Evolutionary conservation across 2,329 filamentous ascomycete genomes (phyloP).

Genomic region (Cladosporium sp.): DNA sequence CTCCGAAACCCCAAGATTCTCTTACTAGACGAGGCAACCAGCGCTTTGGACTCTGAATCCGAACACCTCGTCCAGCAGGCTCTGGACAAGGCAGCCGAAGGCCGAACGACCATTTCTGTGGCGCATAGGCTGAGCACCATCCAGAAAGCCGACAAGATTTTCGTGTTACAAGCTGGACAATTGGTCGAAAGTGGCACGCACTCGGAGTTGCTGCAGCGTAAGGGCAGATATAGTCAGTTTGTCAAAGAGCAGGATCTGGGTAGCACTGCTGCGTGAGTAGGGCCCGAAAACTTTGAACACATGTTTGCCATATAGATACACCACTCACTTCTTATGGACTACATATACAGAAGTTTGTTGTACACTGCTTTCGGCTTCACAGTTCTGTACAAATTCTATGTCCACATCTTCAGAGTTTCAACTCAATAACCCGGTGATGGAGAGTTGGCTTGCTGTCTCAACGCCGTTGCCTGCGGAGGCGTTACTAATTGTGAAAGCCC

Average conservation of each 20-base stretch:
- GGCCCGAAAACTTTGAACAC: neutral
- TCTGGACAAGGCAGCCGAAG: slow-evolving; percentile 27
- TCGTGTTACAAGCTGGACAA: slow-evolving; percentile 37
- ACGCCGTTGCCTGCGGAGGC: neutral
- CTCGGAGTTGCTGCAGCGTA: slow-evolving; percentile 32
- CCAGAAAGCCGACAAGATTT: slow-evolving; percentile 37
- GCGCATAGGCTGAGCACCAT: slow-evolving; percentile 42
- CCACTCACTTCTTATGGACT: neutral
- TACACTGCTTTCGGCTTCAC: no score
- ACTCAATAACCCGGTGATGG: neutral
- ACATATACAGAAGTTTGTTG: no score
- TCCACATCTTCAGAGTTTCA: neutral
- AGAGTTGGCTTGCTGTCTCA: neutral
- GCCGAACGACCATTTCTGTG: slow-evolving; percentile 40
- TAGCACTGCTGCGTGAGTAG: neutral
- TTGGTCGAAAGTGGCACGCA: slow-evolving; percentile 38
- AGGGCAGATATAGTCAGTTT: slow-evolving; percentile 34
- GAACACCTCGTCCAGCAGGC: slow-evolving; percentile 26
- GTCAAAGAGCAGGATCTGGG: slow-evolving; percentile 11
- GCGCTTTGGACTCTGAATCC: slow-evolving; percentile 21
- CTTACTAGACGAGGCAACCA: slow-evolving; percentile 23
- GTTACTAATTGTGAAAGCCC: neutral
- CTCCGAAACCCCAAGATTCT: slow-evolving; percentile 20
- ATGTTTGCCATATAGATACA: neutral
- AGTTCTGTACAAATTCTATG: no score